phyloP scores from a whole-genome alignment of 495 filamentous ascomycete genomes.

The Cenococcum geophilum region DNA sequence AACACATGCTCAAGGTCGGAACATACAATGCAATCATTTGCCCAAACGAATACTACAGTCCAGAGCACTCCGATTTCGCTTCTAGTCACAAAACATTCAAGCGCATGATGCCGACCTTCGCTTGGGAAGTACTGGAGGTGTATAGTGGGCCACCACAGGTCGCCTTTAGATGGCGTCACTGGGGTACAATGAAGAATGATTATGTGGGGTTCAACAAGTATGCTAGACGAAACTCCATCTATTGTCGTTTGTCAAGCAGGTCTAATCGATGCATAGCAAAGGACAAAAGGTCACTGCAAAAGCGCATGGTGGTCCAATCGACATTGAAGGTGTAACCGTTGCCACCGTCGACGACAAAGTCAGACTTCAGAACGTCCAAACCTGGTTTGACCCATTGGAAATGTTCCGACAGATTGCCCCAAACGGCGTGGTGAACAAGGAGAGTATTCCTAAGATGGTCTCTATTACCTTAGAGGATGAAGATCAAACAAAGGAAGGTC shows the following conservation, averaged over 20 bases:
- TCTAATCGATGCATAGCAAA: slow-evolving; percentile 38
- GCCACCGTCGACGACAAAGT: slow-evolving; percentile 55
- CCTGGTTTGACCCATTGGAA: slow-evolving; percentile 58
- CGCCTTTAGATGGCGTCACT: slow-evolving; percentile 58
- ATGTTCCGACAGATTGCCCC: slow-evolving; percentile 61
- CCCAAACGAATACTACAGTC: slow-evolving; percentile 56
- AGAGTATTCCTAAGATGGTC: slow-evolving; percentile 25
- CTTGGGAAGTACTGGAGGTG: slow-evolving; percentile 63
- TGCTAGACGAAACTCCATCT: slow-evolving; percentile 17
- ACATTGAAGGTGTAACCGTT: slow-evolving; percentile 52
- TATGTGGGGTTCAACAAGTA: slow-evolving; percentile 57
- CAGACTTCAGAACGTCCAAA: slow-evolving; percentile 51
- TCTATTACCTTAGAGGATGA: not conserved
- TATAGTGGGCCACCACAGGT: slow-evolving; percentile 56
- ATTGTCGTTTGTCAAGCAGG: not conserved
- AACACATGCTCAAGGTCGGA: slow-evolving; percentile 60
- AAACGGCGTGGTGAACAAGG: slow-evolving; percentile 42
- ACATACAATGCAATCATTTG: slow-evolving; percentile 63
- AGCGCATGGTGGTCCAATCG: slow-evolving; percentile 47
- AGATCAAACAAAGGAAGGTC: too few species aligned
- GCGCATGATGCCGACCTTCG: slow-evolving; percentile 63
- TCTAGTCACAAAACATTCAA: slow-evolving; percentile 62
- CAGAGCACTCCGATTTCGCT: slow-evolving; percentile 51
- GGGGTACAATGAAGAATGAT: slow-evolving; percentile 59
- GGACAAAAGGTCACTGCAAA: slow-evolving; percentile 56